Base-by-base conservation (phyloP, 2,329 filamentous ascomycete species). In the Phaeoacremonium minimum region DNA sequence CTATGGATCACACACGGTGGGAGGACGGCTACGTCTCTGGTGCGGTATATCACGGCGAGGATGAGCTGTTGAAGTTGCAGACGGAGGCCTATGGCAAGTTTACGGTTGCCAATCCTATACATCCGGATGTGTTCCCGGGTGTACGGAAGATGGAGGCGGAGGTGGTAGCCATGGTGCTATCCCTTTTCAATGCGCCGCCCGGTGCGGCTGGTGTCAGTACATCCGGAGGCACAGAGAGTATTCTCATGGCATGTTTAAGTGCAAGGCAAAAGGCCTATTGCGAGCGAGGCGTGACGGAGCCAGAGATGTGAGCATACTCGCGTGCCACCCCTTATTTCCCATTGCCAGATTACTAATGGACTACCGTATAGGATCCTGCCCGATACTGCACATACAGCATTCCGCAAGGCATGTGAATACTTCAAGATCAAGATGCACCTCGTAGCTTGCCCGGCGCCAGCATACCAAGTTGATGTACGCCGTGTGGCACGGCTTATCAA, bases 101-200 rank as follows among this genome's bases (percentile, higher is more conserved):
- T 60, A 91, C 89, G 34, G 93, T 98, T 18, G 78, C 89, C 28
- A 98, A 98, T 61, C 93, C 93, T 4, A 93, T 98, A 49, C 93
- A 98, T 60, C 93, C 93, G 6, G 93, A 98, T 64, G 91, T 98
- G 30, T 98, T 98, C 66, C 93, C 93, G 13, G 93, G 91, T 18
- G 90, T 98, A 35, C 75, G 93, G 52, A 98, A 98, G 77, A 98
- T 98, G 93, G 93, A 98, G 69, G 91, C 93, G 30, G 93, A 98
- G 67, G 72, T 98, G 43, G 93, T 98, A 35, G 85, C 90, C 47
- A 98, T 98, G 91, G 89, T 94, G 18, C 69, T 95, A 43, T 77
- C 78, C 30, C 68, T 98, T 60, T 98, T 96, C 71, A 87, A 95
- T 60, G 89, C 85, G 7, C 93, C 93, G 4, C 69, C 80, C n/a